These are phyloP conservation scores for Mucor piriformis DNA, from an alignment of 371 early-diverging fungal species.

Conservation along the genomic window DNA sequence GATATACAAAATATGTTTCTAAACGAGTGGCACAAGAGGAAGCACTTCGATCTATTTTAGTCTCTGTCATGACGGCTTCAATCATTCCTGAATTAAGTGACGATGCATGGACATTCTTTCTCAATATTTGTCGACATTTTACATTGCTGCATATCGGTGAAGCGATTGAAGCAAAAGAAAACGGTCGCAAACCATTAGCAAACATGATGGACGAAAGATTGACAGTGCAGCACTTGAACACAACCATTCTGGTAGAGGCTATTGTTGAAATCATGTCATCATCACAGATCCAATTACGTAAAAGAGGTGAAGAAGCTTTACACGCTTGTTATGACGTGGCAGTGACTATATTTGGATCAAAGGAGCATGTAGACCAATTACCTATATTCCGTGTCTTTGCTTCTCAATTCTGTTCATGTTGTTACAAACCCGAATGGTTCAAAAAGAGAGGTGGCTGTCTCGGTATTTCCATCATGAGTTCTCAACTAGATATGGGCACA, in stretches of 20 bases:
- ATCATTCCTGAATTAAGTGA: slow-evolving; percentile 63
- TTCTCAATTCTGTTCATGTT: slow-evolving; percentile 78
- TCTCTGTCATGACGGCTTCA: slow-evolving; percentile 70
- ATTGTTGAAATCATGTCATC: slow-evolving; percentile 80
- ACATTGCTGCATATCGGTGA: slow-evolving; percentile 75
- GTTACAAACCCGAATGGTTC: slow-evolving; percentile 86
- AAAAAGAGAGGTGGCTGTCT: slow-evolving; percentile 87
- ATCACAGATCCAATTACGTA: slow-evolving; percentile 63
- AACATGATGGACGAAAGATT: slow-evolving; percentile 53
- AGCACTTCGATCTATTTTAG: slow-evolving; percentile 63
- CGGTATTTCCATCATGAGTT: slow-evolving; percentile 84
- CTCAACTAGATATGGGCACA: slow-evolving; percentile 80
- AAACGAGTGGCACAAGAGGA: slow-evolving; percentile 72
- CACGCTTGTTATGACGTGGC: slow-evolving; percentile 69
- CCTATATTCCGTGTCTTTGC: slow-evolving; percentile 81
- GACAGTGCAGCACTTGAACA: slow-evolving; percentile 54
- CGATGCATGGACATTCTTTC: slow-evolving; percentile 70
- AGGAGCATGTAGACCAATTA: slow-evolving; percentile 64
- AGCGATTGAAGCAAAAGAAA: slow-evolving; percentile 61
- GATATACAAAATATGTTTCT: slow-evolving; percentile 46
- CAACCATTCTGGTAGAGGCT: slow-evolving; percentile 75
- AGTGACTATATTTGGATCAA: slow-evolving; percentile 57
- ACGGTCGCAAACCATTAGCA: slow-evolving; percentile 47
- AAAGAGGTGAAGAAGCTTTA: slow-evolving; percentile 71
- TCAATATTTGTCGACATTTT: slow-evolving; percentile 75